Conservation (phyloP, 2,329 filamentous ascomycete species). For the Ceratocystis destructans region DNA sequence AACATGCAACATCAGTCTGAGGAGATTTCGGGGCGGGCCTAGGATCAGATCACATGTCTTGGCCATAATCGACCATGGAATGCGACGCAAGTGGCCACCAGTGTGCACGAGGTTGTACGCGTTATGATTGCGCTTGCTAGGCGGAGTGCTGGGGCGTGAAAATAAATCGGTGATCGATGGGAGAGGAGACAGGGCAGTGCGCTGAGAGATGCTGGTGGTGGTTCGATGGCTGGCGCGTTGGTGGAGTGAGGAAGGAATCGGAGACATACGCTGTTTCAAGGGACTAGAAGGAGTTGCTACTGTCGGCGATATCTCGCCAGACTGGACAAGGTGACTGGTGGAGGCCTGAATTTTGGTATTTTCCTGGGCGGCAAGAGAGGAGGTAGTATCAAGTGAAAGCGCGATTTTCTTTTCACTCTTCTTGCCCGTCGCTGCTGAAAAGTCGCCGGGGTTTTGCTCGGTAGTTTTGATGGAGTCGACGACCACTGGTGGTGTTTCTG, state of each 20-base stretch:
- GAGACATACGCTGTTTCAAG: constrained; percentile 19
- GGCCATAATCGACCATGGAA: constrained; percentile 53
- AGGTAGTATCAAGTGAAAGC: background rate
- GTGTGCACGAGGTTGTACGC: constrained; percentile 24
- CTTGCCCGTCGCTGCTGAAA: background rate
- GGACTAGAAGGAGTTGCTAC: constrained; percentile 7
- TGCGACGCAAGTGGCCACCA: constrained; percentile 32
- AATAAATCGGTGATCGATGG: constrained; percentile 55
- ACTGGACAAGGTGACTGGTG: background rate
- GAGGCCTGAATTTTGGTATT: background rate
- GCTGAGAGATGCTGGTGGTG: constrained; percentile 39
- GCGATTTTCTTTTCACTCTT: background rate
- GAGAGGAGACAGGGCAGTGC: constrained; percentile 50
- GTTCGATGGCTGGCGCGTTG: constrained; percentile 36
- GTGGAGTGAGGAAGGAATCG: constrained; percentile 26
- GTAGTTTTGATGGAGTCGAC: background rate
- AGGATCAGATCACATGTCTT: constrained; percentile 67
- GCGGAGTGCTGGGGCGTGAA: constrained; percentile 28
- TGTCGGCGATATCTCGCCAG: background rate
- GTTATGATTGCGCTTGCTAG: constrained; percentile 3
- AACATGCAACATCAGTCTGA: constrained; percentile 67
- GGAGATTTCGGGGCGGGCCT: constrained; percentile 64
- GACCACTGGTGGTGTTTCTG: background rate
- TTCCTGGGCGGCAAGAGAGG: background rate
- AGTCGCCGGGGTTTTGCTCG: background rate